Percentiles rank a stretch among this genome's conserved stretches.
These are phyloP conservation scores for Tetracladium marchalianum DNA, from an alignment of 495 filamentous ascomycete genomes.

Conservation along the genomic window DNA sequence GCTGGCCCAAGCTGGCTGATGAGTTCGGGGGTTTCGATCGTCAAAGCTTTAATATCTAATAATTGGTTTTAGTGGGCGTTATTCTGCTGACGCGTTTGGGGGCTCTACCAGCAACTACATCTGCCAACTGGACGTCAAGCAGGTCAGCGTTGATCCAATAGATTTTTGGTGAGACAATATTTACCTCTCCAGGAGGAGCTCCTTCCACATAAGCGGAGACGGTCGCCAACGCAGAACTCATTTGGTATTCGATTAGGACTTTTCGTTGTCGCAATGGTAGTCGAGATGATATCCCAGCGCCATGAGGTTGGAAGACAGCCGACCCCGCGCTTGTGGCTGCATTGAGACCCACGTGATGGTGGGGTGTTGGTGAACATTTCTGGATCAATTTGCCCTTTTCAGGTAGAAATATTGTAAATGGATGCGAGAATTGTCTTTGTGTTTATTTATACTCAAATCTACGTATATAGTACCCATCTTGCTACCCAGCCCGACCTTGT, in stretches of 20 bases:
- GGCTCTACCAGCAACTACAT: constrained; percentile 74
- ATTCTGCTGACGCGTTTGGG: background rate
- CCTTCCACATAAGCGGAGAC: constrained; percentile 86
- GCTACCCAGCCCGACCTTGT: no score
- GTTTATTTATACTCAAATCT: no score
- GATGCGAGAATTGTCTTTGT: no score
- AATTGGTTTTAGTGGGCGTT: constrained; percentile 1
- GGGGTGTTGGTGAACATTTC: no score
- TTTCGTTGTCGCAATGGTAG: background rate
- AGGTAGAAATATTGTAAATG: no score
- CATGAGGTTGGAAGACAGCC: no score
- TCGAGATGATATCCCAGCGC: no score
- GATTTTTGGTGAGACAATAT: constrained; percentile 11
- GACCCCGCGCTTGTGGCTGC: no score
- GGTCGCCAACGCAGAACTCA: constrained; percentile 38
- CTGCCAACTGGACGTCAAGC: constrained; percentile 53
- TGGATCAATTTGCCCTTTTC: no score
- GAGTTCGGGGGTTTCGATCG: constrained; percentile 56
- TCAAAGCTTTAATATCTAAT: constrained; percentile 82
- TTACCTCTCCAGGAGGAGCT: constrained; percentile 94
- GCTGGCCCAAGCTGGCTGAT: constrained; percentile 65
- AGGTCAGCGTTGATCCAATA: constrained; percentile 16
- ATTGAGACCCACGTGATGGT: no score
- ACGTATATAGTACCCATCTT: no score
- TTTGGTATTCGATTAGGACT: background rate